phyloP scores from a whole-genome alignment of 805 yeast genomes.

The Metahyphopichia silvanorum region DNA sequence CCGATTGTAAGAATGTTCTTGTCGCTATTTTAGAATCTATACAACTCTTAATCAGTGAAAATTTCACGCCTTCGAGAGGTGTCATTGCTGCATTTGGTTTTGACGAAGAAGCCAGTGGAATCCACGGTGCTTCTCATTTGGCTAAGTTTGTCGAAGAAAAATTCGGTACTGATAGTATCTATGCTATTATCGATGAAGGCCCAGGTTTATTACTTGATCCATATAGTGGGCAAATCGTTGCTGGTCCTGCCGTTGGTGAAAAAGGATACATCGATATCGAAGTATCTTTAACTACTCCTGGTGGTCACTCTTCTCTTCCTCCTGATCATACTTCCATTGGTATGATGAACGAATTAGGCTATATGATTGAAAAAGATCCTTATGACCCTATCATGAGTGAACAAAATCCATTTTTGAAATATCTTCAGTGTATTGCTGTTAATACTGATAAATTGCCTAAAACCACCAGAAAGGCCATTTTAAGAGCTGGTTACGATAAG shows the following conservation, averaged over 20 bases:
- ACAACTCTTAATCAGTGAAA: conserved; percentile 51
- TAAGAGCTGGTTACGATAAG: conserved; percentile 34
- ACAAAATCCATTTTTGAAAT: conserved; percentile 57
- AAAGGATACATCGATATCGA: conserved; percentile 45
- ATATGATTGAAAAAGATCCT: conserved; percentile 54
- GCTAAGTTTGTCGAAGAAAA: conserved; percentile 44
- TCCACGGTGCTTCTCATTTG: conserved; percentile 56
- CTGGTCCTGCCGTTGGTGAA: conserved; percentile 43
- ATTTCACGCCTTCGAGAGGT: conserved; percentile 60
- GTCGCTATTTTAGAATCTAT: conserved; percentile 64
- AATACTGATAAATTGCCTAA: conserved; percentile 27
- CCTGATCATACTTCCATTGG: conserved; percentile 83
- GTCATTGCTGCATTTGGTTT: conserved; percentile 67
- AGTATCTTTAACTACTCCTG: conserved; percentile 55
- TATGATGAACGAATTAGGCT: conserved; percentile 57
- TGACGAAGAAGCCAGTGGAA: conserved; percentile 76
- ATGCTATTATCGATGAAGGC: conserved; percentile 68
- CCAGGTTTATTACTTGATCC: conserved; percentile 35
- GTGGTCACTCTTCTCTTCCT: conserved; percentile 82
- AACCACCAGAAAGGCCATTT: conserved; percentile 24
- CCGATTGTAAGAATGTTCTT: conserved; percentile 71
- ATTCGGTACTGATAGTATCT: conserved; percentile 60
- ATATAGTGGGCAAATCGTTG: conserved; percentile 55
- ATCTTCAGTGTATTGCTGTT: conserved; percentile 62
- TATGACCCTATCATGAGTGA: conserved; percentile 44